These are phyloP conservation scores for Termitomyces sp. DNA, from an alignment of 768 basidiomycete genomes.

Conservation along the genomic window DNA sequence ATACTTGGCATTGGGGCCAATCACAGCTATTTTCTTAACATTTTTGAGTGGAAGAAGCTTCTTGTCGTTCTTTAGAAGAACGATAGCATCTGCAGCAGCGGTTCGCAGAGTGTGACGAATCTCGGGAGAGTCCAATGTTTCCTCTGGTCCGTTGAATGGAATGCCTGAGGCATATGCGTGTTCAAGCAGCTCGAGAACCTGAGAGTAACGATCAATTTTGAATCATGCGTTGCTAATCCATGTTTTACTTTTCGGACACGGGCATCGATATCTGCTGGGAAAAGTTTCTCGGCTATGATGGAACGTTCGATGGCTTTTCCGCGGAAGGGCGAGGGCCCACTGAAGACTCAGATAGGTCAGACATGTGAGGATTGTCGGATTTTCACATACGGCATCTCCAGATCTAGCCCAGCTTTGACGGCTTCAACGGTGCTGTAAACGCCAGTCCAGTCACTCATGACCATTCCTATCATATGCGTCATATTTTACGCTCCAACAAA, in stretches of 20 bases:
- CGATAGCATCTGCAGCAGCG: constrained; percentile 48
- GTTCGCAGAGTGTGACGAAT: constrained; percentile 41
- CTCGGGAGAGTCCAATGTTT: constrained; percentile 38
- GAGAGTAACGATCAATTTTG: not conserved
- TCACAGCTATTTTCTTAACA: constrained; percentile 46
- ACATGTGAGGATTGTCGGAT: constrained; percentile 24
- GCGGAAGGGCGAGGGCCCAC: constrained; percentile 44
- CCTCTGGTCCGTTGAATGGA: constrained; percentile 47
- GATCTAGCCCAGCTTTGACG: constrained; percentile 57
- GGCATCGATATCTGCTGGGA: constrained; percentile 32
- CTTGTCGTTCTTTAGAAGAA: constrained; percentile 56
- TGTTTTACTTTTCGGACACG: constrained; percentile 27
- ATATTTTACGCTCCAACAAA: not conserved
- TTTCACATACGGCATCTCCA: constrained; percentile 51
- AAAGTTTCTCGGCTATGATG: constrained; percentile 36
- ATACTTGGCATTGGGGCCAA: constrained; percentile 56
- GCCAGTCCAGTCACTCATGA: constrained; percentile 60
- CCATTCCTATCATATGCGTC: constrained; percentile 25
- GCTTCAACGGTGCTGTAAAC: constrained; percentile 40
- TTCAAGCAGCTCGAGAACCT: constrained; percentile 45
- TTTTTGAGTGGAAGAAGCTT: constrained; percentile 40
- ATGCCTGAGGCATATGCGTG: constrained; percentile 45
- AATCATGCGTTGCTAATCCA: not conserved
- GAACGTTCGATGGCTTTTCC: constrained; percentile 36
- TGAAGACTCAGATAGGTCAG: constrained; percentile 10